A percentile compares a stretch with the other conserved stretches of the same genome.
These are phyloP conservation scores for Verticillium isaacii DNA, from an alignment of 2,329 filamentous ascomycete genomes.

Conservation along the genomic window DNA sequence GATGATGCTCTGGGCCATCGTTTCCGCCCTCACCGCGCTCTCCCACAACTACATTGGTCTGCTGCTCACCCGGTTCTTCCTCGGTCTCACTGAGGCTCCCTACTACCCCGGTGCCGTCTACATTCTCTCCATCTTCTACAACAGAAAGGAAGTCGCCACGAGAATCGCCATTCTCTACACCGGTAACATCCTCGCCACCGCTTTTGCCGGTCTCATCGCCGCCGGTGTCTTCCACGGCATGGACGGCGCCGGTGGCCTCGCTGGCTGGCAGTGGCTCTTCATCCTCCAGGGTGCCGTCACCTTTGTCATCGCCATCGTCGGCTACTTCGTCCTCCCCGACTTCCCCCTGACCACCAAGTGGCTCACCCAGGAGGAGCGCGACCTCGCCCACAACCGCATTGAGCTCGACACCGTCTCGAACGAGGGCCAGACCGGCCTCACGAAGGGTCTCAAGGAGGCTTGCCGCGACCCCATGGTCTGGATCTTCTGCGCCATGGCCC, in stretches of 20 bases:
- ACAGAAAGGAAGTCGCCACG: constrained; percentile 58
- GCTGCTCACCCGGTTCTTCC: constrained; percentile 27
- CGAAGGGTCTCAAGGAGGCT: constrained; percentile 25
- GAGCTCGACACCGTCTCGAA: constrained; percentile 19
- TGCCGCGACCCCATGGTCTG: constrained; percentile 37
- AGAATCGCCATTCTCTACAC: constrained; percentile 55
- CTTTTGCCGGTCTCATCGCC: constrained; percentile 62
- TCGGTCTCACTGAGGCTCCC: constrained; percentile 28
- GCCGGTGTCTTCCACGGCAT: constrained; percentile 58
- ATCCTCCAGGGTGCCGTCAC: constrained; percentile 34
- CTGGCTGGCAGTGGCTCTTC: constrained; percentile 38
- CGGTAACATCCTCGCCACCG: constrained; percentile 61
- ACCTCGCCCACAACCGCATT: constrained; percentile 15
- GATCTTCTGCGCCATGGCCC: constrained; percentile 43
- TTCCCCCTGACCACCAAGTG: constrained; percentile 16
- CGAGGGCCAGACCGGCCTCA: constrained; percentile 15
- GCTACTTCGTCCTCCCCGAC: constrained; percentile 15
- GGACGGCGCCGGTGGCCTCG: constrained; percentile 28
- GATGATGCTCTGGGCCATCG: constrained; percentile 15
- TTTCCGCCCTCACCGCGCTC: constrained; percentile 23
- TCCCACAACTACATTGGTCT: constrained; percentile 26
- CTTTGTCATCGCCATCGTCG: constrained; percentile 15
- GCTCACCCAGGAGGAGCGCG: constrained; percentile 15
- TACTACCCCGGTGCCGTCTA: constrained; percentile 32
- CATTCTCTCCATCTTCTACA: constrained; percentile 59